phyloP scores from a whole-genome alignment of 768 basidiomycete species.

The Trametopsis cervina region DNA sequence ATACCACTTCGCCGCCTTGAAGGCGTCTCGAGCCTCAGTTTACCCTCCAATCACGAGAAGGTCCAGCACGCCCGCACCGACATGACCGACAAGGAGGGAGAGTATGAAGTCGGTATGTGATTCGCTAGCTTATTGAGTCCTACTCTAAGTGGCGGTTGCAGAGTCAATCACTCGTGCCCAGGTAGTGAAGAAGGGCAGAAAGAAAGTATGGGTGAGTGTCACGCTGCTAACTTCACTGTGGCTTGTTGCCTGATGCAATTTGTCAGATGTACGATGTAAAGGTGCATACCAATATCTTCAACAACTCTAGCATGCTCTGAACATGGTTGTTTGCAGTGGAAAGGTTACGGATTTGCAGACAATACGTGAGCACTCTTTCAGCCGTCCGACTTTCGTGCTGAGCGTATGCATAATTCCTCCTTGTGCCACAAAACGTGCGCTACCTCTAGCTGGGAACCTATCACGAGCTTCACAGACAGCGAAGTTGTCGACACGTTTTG shows the following conservation, averaged over 20 bases:
- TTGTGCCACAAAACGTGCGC: too few relatives aligned
- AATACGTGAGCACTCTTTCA: constrained; percentile 18
- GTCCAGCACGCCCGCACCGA: constrained; percentile 10
- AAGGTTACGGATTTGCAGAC: constrained; percentile 13
- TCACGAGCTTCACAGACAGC: constrained; percentile 50
- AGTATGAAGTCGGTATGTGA: constrained; percentile 65
- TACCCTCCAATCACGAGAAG: not conserved
- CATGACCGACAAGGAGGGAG: constrained; percentile 32
- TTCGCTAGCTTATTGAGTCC: not conserved
- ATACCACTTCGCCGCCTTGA: not conserved
- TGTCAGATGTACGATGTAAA: constrained; percentile 19
- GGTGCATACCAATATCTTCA: constrained; percentile 1
- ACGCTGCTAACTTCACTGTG: too few relatives aligned
- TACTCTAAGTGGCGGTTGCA: not conserved
- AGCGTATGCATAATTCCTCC: too few relatives aligned
- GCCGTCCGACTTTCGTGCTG: too few relatives aligned
- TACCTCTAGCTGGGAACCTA: constrained; percentile 57
- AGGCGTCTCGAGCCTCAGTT: not conserved
- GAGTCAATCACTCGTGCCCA: constrained; percentile 49
- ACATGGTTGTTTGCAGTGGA: constrained; percentile 15
- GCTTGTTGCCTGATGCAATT: too few relatives aligned
- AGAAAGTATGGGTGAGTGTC: constrained; percentile 20
- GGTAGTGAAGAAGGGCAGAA: constrained; percentile 12
- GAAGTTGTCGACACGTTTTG: constrained; percentile 39
- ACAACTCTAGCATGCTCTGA: not conserved